Base-by-base conservation (phyloP, 176 grass and related monocot genomes). In the Miscanthus lutarioriparius region DNA sequence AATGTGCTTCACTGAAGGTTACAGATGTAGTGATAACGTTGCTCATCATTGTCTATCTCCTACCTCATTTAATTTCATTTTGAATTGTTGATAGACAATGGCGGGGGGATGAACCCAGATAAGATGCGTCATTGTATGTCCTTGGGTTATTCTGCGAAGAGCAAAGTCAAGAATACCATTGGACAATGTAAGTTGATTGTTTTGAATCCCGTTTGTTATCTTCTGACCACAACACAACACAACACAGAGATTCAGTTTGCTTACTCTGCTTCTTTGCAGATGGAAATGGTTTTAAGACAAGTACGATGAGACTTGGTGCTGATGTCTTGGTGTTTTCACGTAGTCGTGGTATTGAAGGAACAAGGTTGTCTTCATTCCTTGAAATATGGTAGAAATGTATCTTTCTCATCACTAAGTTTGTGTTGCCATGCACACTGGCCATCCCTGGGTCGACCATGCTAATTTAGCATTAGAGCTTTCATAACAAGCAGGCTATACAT, bases 41-140 rank as follows among this genome's bases (percentile, higher is more conserved):
- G 20, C 67, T n/a, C 26, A 72, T 71, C 28, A 47, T 49, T 48
- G 27, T 79, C 4, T 33, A 68, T 70, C 6, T 44, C 49, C 30
- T 58, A 85, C 20, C 7, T 85, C 35, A 58, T 19, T 76, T 77
- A 54, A 4, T 73, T 70, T 28, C n/a, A 16, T 70, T 25, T 43
- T 85, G 15, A 78, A n/a, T 54, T 82, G 32, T 72, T 88, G 16
- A 78, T 75, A 97, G 95, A 97, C 88, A 77, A 94, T 80, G 95
- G 95, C 70, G 92, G 95, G 58, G 92, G 95, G 19, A 97, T 97
- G 95, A 80, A 91, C 70, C 92, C 92, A 80, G 92, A 97, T 61
- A 94, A 97, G 87, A 89, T 97, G 95, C 86, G 95, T n/a, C 90
- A 94, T 51, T 97, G 95, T 89, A 93, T 97, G 90, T 97, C 95